Base-by-base conservation (phyloP, 495 filamentous ascomycete species). In the Bombardia bombarda region DNA sequence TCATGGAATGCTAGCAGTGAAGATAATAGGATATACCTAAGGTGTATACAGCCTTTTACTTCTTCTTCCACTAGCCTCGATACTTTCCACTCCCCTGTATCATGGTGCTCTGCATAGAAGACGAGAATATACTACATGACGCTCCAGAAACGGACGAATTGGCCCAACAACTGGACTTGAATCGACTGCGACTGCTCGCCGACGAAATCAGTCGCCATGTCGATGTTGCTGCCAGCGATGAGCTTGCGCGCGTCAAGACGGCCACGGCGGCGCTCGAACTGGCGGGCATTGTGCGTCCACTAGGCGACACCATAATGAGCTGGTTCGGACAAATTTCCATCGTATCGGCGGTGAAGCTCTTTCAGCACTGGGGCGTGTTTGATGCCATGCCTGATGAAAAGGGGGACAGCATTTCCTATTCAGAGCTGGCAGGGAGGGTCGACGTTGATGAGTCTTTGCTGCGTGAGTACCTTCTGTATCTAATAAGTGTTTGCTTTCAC, bases 281-380 rank as follows among this genome's bases (percentile, higher is more conserved):
- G 14, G 43, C 47, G 16, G 32, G 24, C 14, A 33, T 32, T 4
- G 42, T 58, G 16, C 57, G 50, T 5, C 38, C 55, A 2, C 55
- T 52, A 1, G 48, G 37, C 12, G 57, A 60, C 19, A 24, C 39
- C 17, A 53, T 60, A 37, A 56, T 60, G 57, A 42, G 45, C 30
- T 50, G 46, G 43, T 60, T 60, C 28, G 33, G 40, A 33, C 45
- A 48, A 17, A 55, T 52, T 40, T 45, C 48, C 12, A 35, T 51
- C 30, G 52, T 56, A 2, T 60, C 57, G 0, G 57, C 55, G 24
- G 50, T 64, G 12, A 53, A 52, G 5, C 41, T 65, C 17, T 67
- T 57, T 25, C 50, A 54, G 33, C 39, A 58, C 38, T 67, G 62
- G 62, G 43, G 54, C 10, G 52, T 60, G 7, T 65, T 65, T 21